Evolutionary conservation across 495 filamentous ascomycete genomes (phyloP).

Genomic region (Podospora pseudopauciseta): DNA sequence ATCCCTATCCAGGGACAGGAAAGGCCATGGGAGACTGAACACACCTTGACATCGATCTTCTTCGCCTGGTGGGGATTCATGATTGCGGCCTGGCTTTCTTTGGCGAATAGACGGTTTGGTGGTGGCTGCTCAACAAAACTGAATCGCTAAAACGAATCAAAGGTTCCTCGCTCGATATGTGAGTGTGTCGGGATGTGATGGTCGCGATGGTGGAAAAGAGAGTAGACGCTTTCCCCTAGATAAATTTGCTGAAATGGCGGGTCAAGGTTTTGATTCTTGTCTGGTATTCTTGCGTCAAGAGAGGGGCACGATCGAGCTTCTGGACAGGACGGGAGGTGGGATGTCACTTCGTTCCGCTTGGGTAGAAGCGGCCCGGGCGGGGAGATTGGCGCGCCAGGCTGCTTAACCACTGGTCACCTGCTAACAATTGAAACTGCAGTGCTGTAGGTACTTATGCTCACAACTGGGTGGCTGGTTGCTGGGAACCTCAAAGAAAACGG

Average conservation of each 20-base stretch:
- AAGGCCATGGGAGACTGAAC: constrained; percentile 34
- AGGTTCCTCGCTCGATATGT: neutral
- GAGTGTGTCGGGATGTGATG: neutral
- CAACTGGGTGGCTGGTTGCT: neutral
- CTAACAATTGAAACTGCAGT: neutral
- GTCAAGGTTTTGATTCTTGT: neutral
- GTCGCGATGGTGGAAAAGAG: neutral
- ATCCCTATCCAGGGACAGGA: constrained; percentile 14
- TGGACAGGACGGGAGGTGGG: constrained; percentile 4
- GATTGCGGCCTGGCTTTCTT: constrained; percentile 27
- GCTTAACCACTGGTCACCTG: neutral
- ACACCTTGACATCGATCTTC: constrained; percentile 91
- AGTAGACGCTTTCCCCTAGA: neutral
- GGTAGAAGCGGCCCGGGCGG: neutral
- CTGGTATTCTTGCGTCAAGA: constrained; percentile 8
- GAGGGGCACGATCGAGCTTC: constrained; percentile 1
- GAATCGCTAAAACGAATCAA: neutral
- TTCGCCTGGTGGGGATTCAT: constrained; percentile 98
- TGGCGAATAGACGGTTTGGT: neutral
- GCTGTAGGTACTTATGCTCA: too few relatives aligned
- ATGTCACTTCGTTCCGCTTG: constrained; percentile 6
- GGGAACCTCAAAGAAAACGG: neutral
- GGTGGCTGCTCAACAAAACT: neutral
- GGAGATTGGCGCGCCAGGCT: neutral
- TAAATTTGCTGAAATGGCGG: neutral